Evolutionary conservation across 257 asterid genomes (phyloP), one percentile per base, ranked within the genome.

Genomic region (Ligustrum vulgare): DNA sequence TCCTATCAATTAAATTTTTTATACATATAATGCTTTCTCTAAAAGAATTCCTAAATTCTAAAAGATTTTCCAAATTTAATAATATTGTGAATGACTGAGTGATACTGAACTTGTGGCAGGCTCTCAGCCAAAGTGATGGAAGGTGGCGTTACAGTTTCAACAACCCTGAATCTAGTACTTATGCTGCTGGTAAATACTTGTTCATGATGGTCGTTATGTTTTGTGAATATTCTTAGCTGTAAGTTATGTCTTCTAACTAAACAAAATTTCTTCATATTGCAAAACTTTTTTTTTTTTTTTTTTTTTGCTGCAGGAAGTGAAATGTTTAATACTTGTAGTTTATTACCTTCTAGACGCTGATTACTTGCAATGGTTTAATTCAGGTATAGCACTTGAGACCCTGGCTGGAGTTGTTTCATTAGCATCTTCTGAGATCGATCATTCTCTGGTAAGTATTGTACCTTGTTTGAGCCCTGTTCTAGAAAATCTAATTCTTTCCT

Each of bases 71-170:
- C 76, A 25, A 68, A 69, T 67, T 73, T 32, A 47, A 35, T 9
- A 60, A 22, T 47, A 58, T 74, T 67, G 20, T 45, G 37, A 84
- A 70, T 67, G 72, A 47, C 81, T 74, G 35, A 74, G 45, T 76
- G 80, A 74, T 68, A 23, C 34, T 78, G 35, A 20, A 58, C 77
- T 78, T 70, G 71, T 79, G 71, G 65, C 85, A 95, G 99, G 93
- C 97, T 83, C 97, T 95, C 69, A 80, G 99, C 83, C 98, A 93
- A 82, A 95, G 98, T 89, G 99, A 95, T 88, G 98, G 98, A 80
- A 93, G 93, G 83, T 95, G 98, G 98, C 94, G 94, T 69, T 86
- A 88, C 78, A 93, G 85, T 85, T 82, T 97, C 80, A 86, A 82
- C 86, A 90, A 91, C 76, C 96, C 97, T 3, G 91, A 93, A 80